A percentile compares a stretch with the other conserved stretches of the same genome.
phyloP scores from a whole-genome alignment of 164 flowering plant genomes.

The Annona squamosa region DNA sequence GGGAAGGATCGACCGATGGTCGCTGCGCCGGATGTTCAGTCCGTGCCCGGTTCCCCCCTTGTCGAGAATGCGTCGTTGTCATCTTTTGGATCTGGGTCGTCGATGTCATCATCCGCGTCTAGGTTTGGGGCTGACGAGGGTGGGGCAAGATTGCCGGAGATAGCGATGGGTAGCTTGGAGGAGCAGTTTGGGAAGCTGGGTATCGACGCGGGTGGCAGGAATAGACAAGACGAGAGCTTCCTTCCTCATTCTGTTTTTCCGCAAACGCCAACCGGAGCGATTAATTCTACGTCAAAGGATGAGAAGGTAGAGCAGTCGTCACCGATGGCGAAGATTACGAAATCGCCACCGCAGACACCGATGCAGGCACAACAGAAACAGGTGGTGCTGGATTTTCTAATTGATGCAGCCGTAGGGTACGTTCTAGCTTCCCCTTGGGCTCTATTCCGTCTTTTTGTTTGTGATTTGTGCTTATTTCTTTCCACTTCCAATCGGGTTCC shows the following conservation, averaged over 20 bases:
- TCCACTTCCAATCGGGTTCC: background rate
- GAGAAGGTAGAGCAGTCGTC: conserved; percentile 72
- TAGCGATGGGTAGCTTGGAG: conserved; percentile 41
- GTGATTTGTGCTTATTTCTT: background rate
- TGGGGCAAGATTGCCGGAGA: conserved; percentile 23
- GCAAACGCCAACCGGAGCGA: conserved; percentile 19
- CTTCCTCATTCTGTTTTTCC: background rate
- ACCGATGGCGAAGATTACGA: conserved; percentile 32
- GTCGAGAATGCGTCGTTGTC: conserved; percentile 59
- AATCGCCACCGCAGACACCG: conserved; percentile 16
- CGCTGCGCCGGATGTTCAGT: background rate
- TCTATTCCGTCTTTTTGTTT: background rate
- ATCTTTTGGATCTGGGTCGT: conserved; percentile 57
- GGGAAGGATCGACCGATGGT: conserved; percentile 1
- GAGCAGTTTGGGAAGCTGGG: conserved; percentile 63
- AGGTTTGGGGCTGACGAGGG: conserved; percentile 60
- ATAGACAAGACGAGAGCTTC: background rate
- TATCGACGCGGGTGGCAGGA: conserved; percentile 13
- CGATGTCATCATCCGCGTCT: conserved; percentile 48
- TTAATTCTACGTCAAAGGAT: conserved; percentile 44
- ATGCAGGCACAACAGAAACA: conserved; percentile 34
- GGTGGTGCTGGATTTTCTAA: conserved; percentile 23
- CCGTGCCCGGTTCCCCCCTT: conserved; percentile 19
- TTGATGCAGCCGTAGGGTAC: conserved; percentile 39
- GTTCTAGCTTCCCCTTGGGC: background rate